phyloP scores from a whole-genome alignment of 345 rosid genomes.

The Erucastrum elatum region DNA sequence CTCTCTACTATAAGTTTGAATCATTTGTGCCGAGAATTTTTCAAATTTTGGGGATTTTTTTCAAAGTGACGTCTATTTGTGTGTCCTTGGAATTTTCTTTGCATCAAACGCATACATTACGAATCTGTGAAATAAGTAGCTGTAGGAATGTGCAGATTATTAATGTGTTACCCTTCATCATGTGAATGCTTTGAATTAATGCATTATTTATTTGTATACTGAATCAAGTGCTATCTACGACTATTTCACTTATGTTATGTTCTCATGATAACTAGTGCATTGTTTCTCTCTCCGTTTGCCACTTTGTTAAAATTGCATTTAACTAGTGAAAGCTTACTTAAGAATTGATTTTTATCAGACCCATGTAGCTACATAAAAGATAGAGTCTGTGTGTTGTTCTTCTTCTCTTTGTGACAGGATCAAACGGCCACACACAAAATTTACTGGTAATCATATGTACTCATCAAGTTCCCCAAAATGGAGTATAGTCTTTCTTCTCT shows the following conservation, averaged over 20 bases:
- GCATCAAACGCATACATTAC: no score
- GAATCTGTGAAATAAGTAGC: no score
- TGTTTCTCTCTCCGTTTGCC: not conserved
- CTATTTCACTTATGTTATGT: not conserved
- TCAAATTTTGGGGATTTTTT: no score
- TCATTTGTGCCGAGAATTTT: no score
- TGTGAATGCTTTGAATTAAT: no score
- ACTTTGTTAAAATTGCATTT: not conserved
- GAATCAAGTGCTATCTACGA: not conserved
- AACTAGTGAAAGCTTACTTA: not conserved
- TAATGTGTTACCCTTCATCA: no score
- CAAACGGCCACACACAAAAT: not conserved
- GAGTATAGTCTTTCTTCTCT: not conserved
- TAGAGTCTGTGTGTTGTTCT: not conserved
- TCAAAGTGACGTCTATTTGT: no score
- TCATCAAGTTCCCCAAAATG: not conserved
- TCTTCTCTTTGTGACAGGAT: slow-evolving; percentile 4
- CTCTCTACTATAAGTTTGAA: no score
- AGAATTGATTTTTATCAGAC: not conserved
- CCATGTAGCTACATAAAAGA: not conserved
- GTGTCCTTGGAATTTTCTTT: no score
- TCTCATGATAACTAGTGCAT: not conserved
- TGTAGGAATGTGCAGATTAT: no score
- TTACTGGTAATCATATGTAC: not conserved
- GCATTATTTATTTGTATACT: not conserved